phyloP scores from a whole-genome alignment of 2,329 filamentous ascomycete genomes.

The Trichoderma arundinaceum region DNA sequence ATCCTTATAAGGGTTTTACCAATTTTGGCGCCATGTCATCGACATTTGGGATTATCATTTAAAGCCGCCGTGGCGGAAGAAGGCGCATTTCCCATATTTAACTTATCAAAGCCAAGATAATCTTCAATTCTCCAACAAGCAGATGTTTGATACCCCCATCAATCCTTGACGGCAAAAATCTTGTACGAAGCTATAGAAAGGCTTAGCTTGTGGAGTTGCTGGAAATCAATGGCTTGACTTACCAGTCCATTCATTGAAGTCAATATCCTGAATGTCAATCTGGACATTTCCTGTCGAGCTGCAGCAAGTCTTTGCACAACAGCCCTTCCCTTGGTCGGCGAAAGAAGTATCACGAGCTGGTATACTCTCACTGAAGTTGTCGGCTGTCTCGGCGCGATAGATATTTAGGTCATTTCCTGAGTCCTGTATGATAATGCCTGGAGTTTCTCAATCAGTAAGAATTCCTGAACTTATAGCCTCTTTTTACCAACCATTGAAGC shows the following conservation, averaged over 20 bases:
- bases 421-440: conserved; percentile 5
- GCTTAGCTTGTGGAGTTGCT: neutral
- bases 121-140: neutral
- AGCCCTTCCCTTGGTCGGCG: too few species aligned
- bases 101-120: too few species aligned
- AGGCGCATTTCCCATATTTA: neutral
- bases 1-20: too few species aligned
- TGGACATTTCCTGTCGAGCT: neutral
- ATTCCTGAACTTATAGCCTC: neutral
- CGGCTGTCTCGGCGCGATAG: neutral
- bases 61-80: neutral
- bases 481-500: conserved; percentile 47
- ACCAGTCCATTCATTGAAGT: conserved; percentile 15
- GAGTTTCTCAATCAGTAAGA: neutral
- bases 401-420: conserved; percentile 4
- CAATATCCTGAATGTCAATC: neutral
- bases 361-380: neutral
- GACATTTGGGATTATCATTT: too few species aligned
- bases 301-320: neutral
- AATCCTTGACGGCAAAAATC: conserved; percentile 1
- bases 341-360: neutral
- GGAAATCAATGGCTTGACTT: neutral
- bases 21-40: too few species aligned
- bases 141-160: neutral
- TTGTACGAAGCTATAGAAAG: conserved; percentile 7